A percentile compares a stretch with the other conserved stretches of the same genome.
Evolutionary conservation across 768 basidiomycete genomes (phyloP).

Genomic region (Leccinum variicolor): DNA sequence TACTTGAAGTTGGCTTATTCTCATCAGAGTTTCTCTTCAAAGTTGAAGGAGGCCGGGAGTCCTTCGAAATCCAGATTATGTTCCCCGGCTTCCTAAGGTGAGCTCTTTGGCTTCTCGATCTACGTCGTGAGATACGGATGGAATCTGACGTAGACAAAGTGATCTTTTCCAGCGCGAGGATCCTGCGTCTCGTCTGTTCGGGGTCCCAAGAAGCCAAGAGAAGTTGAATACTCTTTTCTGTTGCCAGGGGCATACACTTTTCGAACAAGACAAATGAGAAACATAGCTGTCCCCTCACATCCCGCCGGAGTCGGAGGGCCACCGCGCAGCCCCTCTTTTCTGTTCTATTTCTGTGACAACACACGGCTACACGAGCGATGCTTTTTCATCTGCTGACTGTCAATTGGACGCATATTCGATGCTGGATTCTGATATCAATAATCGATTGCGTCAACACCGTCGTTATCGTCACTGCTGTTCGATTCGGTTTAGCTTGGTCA

Average conservation of each 20-base stretch:
- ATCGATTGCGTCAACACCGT: not conserved
- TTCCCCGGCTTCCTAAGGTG: not conserved
- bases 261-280: not conserved
- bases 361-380: not conserved
- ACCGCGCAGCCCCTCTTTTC: not conserved
- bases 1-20: not conserved
- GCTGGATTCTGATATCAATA: not conserved
- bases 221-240: not conserved
- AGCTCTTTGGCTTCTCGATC: not conserved
- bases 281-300: not conserved
- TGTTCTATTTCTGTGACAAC: not conserved
- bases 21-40: not conserved
- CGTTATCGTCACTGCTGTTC: not conserved
- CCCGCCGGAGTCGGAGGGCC: not conserved
- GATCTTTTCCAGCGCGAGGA: not conserved
- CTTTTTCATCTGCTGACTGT: not conserved
- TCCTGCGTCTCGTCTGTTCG: not conserved
- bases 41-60: not conserved
- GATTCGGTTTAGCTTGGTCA: not conserved
- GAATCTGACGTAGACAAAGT: not conserved
- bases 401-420: not conserved
- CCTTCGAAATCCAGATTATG: not conserved
- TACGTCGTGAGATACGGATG: not conserved
- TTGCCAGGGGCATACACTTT: not conserved
- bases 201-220: not conserved